Percentiles rank a stretch among this genome's conserved stretches.
Evolutionary conservation across 257 asterid species (phyloP).

Genomic region (Leptodermis oblonga): DNA sequence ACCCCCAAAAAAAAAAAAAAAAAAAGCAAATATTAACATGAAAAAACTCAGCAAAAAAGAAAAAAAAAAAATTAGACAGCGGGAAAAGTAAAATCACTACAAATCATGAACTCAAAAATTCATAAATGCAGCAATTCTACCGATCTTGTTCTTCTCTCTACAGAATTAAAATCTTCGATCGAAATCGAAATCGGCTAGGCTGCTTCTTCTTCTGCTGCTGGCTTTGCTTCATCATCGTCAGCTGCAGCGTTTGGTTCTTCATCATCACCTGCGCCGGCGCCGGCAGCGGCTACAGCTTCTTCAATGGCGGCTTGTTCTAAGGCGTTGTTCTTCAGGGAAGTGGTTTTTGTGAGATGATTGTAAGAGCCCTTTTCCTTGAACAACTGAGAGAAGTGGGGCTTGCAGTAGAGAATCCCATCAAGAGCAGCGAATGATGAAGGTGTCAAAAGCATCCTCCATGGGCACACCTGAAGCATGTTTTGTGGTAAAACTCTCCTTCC

Average conservation of each 20-base stretch:
- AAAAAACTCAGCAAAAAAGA: no score
- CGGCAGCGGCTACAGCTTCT: not conserved
- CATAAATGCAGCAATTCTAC: no score
- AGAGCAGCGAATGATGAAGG: slow-evolving; percentile 77
- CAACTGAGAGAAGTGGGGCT: slow-evolving; percentile 72
- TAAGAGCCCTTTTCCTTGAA: slow-evolving; percentile 78
- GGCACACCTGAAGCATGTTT: slow-evolving; percentile 74
- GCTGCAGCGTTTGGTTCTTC: slow-evolving; percentile 1
- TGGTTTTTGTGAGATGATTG: slow-evolving; percentile 52
- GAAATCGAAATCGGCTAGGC: not conserved
- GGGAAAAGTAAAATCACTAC: no score
- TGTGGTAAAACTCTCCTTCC: slow-evolving; percentile 73
- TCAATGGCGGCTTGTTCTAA: not conserved
- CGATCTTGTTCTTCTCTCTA: no score
- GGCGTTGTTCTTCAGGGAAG: slow-evolving; percentile 38
- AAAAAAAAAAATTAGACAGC: no score
- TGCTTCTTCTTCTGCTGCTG: not conserved
- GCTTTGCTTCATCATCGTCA: not conserved
- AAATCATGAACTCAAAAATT: no score
- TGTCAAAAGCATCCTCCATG: slow-evolving; percentile 76
- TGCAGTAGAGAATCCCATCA: slow-evolving; percentile 78
- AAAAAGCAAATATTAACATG: no score
- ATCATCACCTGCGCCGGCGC: slow-evolving; percentile 4
- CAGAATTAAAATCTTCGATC: no score
- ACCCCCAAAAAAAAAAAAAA: no score